Base-by-base conservation (phyloP, 805 yeast genomes). In the Torulaspora quercuum region DNA sequence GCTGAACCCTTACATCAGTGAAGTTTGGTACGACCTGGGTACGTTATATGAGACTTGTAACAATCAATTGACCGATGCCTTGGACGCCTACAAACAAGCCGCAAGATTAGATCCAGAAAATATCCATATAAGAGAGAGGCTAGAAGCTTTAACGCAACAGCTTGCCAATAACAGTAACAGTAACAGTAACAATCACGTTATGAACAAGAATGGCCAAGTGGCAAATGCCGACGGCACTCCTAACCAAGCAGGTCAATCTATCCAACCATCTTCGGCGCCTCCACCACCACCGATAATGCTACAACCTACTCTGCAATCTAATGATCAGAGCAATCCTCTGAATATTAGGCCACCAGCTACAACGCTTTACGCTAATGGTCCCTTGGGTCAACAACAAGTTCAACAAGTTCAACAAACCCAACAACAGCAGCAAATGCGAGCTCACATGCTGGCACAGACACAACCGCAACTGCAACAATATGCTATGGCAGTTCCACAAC, bases 21-120 rank as follows among this genome's bases (percentile, higher is more conserved):
- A 92, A 64, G 98, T 92, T 16, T 92, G 98, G 98, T 92, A 92
- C 64, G 98, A 92, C 64, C 73, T 92, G 57, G 98, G 98, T 41
- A 92, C 97, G 5, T 68, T 92, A 26, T 92, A 92, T 62, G 98
- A 92, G 65, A 87, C 97, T 22, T 92, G 98, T 67, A 92, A 89
- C 65, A 89, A 90, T 65, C 98, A 92, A 65, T 75, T 88, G 42
- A 75, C 81, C 42, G 98, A 92, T 61, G 98, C 98, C 1, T 68
- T 92, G 46, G 97, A 92, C 64, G 98, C 98, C 2, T 92, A 92
- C 59, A 85, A 85, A 54, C 92, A 95, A 47, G 98, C 98, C 4
- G 95, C 95, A 22, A 78, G 95, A 35, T 76, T 92, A 49, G 97
- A 92, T 57, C 97, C 97, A 26, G 83, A 78, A 46, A 90, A 92